Base-by-base conservation (phyloP, 768 basidiomycete species). In the Boletus sp. region DNA sequence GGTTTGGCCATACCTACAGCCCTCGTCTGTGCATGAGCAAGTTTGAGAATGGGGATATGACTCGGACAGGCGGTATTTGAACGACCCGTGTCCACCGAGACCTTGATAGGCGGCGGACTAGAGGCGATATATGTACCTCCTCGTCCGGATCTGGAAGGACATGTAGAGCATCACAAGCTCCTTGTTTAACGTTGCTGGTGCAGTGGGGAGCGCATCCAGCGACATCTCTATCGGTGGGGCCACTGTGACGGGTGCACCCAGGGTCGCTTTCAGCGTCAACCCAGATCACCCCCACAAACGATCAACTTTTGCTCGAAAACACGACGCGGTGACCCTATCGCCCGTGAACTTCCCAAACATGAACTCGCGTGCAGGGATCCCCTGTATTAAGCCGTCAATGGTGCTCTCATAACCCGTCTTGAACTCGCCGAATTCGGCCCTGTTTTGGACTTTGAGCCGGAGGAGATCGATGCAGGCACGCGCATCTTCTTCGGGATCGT, bases 401-500 rank as follows among this genome's bases (percentile, higher is more conserved):
- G 97, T 89, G 4, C 87, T 84, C 75, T 98, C 94, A 57, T 80
- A 81, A 66, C 95, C 93, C 2, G 83, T 82, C 70, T 85, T 87
- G 70, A 90, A 93, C 70, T 93, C 89, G 5, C 95, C 96, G 68
- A 89, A 98, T 1, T 86, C 87, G 0, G 81, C 79, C 0, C 87
- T 92, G 59, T 85, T 77, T 47, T 84, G 82, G 20, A 97, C 64
- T 73, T 99, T 98, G 67, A 88, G 84, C 66, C 82, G 80, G 20
- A 99, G 68, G 33, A 99, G 76, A 57, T 96, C 94, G 10, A 93
- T 61, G 64, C 94, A 94, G 1, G 95, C 90, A n/a, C 87, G 78
- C 0, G 96, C 95, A 63, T 98, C 96, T 69, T 98, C 96, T 64
- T 94, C 92, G 3, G 94, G 92, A 60, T 97, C 90, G 70, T 98